Base-by-base conservation (phyloP, 306 rosid genomes). In the Begonia masoniana region DNA sequence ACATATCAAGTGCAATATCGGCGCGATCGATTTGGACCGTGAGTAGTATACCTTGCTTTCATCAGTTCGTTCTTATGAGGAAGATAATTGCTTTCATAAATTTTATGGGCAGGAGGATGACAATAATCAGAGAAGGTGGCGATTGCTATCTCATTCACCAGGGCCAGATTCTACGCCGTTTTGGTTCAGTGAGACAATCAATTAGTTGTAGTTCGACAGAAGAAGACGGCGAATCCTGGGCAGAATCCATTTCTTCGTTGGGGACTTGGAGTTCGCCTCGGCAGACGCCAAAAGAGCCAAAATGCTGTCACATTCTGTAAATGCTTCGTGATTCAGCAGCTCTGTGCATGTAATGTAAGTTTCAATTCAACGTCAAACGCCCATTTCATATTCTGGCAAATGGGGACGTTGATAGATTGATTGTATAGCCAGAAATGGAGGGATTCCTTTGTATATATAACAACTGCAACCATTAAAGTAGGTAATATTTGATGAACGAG, bases 211-310 rank as follows among this genome's bases (percentile, higher is more conserved):
- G 51, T 45, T 12, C 53, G 55, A 63, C 62, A 68, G 72, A 47
- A 68, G 55, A 36, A 50, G 76, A 48, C 50, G 78, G 5, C 82
- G 88, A 62, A 81, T 84, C 62, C 61, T 84, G 71, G 89, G 81
- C 68, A 74, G 70, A 59, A 85, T 85, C 47, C 84, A 81, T 35
- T 85, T 85, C 31, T 85, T 85, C 76, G 72, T 85, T 48, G 82
- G 95, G 63, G 89, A 85, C 66, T 72, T 81, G 74, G 88, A 85
- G 58, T 89, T 76, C 61, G 89, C 95, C 62, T 74, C 86, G 15
- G 71, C 72, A 0, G 78, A 74, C 61, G 87, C 84, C 47, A 81
- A 85, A 66, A 84, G 78, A 15, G 70, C 69, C 58, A 71, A 78
- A 63, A 57, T 66, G 36, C 55, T 64, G 35, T 76, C 67, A 84